A percentile compares a stretch with the other conserved stretches of the same genome.
These are phyloP conservation scores for Vachellia collinsii DNA, from an alignment of 306 rosid species.

Conservation along the genomic window DNA sequence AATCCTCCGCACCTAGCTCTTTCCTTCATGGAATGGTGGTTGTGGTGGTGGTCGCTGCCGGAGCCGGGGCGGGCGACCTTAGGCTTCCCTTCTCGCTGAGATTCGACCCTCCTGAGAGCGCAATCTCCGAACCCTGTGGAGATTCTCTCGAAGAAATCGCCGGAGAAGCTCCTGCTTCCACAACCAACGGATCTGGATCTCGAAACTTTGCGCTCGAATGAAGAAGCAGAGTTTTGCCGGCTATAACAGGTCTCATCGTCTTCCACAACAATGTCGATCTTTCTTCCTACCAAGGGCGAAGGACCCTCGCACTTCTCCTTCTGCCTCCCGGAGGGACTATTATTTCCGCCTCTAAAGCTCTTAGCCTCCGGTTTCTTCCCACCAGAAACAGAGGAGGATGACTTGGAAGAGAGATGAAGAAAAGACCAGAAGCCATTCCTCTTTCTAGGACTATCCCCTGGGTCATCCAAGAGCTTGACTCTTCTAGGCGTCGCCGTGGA, in stretches of 20 bases:
- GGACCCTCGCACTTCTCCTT: conserved; percentile 31
- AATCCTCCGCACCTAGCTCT: conserved; percentile 81
- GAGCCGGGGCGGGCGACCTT: conserved; percentile 36
- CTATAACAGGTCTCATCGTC: conserved; percentile 37
- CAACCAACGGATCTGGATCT: conserved; percentile 98
- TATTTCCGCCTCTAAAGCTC: conserved; percentile 34
- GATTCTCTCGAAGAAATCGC: conserved; percentile 91
- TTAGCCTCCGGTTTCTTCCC: conserved; percentile 24
- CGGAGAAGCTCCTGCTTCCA: conserved; percentile 95
- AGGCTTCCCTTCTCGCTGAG: conserved; percentile 81
- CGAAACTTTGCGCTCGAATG: conserved; percentile 86
- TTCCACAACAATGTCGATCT: conserved; percentile 35
- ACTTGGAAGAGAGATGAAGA: conserved; percentile 59
- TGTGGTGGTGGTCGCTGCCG: conserved; percentile 19
- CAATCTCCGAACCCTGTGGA: conserved; percentile 98
- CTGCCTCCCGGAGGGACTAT: conserved; percentile 2
- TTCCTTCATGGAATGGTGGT: conserved; percentile 70
- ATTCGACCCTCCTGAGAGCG: conserved; percentile 85
- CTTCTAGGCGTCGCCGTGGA: conserved; percentile 75
- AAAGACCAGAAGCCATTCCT: conserved; percentile 88
- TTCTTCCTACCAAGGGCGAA: conserved; percentile 37
- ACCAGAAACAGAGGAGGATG: conserved; percentile 25
- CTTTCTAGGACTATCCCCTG: conserved; percentile 58
- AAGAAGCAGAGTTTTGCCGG: conserved; percentile 37
- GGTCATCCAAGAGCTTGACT: conserved; percentile 40